Conservation (phyloP, 2,329 filamentous ascomycete species). For the Monosporascus sp. region DNA sequence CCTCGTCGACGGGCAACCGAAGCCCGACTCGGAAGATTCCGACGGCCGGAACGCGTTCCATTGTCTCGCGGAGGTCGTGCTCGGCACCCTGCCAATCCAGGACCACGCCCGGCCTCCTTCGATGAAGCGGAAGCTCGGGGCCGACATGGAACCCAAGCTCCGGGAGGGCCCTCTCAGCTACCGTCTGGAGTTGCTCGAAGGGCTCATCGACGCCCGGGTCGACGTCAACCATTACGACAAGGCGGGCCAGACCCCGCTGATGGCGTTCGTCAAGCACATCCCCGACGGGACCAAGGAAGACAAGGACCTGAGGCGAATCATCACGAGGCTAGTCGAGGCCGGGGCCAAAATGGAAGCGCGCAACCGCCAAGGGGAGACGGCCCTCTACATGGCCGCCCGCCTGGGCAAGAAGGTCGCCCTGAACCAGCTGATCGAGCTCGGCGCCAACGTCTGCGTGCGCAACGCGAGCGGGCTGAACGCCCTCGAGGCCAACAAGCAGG, state of each 20-base stretch:
- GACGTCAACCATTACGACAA: conserved; percentile 50
- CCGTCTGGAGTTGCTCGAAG: conserved; percentile 15
- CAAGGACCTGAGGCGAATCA: conserved; percentile 41
- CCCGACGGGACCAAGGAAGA: conserved; percentile 36
- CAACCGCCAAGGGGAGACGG: conserved; percentile 51
- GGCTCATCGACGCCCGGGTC: conserved; percentile 34
- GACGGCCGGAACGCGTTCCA: conserved; percentile 53
- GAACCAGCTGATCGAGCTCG: conserved; percentile 39
- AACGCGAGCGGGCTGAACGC: conserved; percentile 41
- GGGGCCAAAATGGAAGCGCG: conserved; percentile 45
- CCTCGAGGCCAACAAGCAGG: conserved; percentile 40
- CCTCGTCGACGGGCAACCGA: conserved; percentile 15
- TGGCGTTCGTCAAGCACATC: conserved; percentile 48
- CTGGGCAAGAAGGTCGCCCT: conserved; percentile 49
- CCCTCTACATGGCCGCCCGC: conserved; percentile 49
- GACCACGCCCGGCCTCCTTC: conserved; percentile 15
- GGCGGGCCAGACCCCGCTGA: conserved; percentile 49
- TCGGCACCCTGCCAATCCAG: conserved; percentile 28
- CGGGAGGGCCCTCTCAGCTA: conserved; percentile 6
- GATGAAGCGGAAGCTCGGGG: conserved; percentile 33
- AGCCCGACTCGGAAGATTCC: conserved; percentile 33
- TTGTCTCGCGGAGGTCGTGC: conserved; percentile 51
- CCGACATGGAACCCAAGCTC: conserved; percentile 12
- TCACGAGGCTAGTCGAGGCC: conserved; percentile 36
- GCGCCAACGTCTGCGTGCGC: conserved; percentile 43